Evolutionary conservation across 2,329 filamentous ascomycete species (phyloP).

Genomic region (Lachnum nothofagi): DNA sequence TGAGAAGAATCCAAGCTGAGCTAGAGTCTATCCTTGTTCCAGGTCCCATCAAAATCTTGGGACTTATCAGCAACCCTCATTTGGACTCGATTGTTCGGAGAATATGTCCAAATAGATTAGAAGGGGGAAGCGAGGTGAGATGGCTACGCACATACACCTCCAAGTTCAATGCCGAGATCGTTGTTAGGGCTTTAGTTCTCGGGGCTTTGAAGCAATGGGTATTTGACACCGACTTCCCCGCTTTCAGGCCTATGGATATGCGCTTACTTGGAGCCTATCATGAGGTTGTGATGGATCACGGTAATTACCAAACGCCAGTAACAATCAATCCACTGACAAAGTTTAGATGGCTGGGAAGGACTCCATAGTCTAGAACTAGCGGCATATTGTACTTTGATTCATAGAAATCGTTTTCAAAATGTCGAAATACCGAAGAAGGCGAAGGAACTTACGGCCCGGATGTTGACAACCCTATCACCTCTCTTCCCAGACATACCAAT

Average conservation of each 20-base stretch:
- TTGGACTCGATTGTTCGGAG: background rate
- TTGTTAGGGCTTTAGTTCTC: slow-evolving; percentile 3
- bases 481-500: slow-evolving; percentile 1
- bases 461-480: slow-evolving; percentile 8
- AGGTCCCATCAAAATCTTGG: background rate
- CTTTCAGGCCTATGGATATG: background rate
- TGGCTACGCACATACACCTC: background rate
- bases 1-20: background rate
- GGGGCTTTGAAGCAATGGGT: slow-evolving; percentile 15
- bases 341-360: slow-evolving; percentile 8
- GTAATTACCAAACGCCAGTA: background rate
- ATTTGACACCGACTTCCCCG: slow-evolving; percentile 12
- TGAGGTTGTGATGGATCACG: slow-evolving; percentile 2
- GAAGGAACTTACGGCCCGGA: background rate
- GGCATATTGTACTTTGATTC: slow-evolving; percentile 7
- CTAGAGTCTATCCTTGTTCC: background rate
- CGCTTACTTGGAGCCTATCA: slow-evolving; percentile 11
- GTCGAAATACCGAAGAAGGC: slow-evolving; percentile 5
- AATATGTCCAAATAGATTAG: background rate
- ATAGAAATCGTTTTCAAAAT: slow-evolving; percentile 2
- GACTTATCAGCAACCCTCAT: background rate
- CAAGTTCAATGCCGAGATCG: background rate
- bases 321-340: background rate
- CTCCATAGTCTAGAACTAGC: slow-evolving; percentile 12
- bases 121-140: background rate